Evolutionary conservation across 2,329 filamentous ascomycete species (phyloP).

Genomic region (Ceratocystis harringtonii): DNA sequence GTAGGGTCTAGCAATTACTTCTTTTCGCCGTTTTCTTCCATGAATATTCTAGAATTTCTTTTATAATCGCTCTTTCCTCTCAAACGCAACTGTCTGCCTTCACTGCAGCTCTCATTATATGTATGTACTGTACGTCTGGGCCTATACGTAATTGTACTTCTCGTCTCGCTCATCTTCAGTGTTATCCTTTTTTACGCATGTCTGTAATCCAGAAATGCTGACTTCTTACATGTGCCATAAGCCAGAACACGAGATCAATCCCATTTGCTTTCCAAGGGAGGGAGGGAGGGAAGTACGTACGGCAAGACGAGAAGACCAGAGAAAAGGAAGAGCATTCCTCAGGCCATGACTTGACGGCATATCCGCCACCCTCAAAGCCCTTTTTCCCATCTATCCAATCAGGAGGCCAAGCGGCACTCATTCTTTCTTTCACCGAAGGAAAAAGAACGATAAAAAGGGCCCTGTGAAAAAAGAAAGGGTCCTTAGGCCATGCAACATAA

Average conservation of each 20-base stretch:
- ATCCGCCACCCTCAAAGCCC: not conserved
- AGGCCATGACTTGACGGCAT: slow-evolving; percentile 2
- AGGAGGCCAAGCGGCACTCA: not conserved
- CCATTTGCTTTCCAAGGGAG: not conserved
- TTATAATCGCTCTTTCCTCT: not conserved
- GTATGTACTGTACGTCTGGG: no score
- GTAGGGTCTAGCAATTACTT: no score
- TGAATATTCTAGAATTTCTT: slow-evolving; percentile 3
- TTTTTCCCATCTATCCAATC: not conserved
- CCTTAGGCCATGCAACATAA: not conserved
- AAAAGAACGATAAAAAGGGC: not conserved
- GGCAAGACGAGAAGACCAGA: not conserved
- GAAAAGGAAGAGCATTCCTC: not conserved
- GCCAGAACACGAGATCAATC: not conserved
- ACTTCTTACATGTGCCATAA: not conserved
- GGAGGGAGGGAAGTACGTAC: not conserved
- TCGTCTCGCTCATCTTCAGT: not conserved
- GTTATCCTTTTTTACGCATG: not conserved
- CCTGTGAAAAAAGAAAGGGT: not conserved
- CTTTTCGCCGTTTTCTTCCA: not conserved
- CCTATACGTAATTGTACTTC: no score
- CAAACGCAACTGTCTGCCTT: not conserved
- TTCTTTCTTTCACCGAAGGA: not conserved
- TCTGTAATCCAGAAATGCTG: not conserved
- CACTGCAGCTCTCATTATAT: no score